Base-by-base conservation (phyloP, 441 rosid genomes). In the Syzygium malaccense region DNA sequence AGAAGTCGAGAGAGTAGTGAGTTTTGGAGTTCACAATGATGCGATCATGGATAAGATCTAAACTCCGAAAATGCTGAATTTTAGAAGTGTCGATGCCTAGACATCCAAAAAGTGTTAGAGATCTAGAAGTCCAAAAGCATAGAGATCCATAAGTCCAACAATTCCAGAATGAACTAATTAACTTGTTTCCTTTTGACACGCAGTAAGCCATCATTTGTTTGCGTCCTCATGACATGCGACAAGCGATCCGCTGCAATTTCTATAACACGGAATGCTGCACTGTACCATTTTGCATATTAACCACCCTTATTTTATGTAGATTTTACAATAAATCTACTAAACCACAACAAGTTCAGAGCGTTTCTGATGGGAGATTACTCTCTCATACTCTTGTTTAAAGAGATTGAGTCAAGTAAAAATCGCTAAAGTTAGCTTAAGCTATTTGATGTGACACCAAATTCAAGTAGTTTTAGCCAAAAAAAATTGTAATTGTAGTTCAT, bases 181-280 rank as follows among this genome's bases (percentile, higher is more conserved):
- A 30, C 23, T 37, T 0, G 1, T 30, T 23, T 41, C 23, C 75
- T 64, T 75, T 37, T 11, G 51, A 37, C n/a, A 5, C 1, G 17
- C 15, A 5, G 25, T 37, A 33, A 37, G 48, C 26, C 26, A 1
- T 6, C 5, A 41, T 75, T 23, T 25, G 15, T 37, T 17, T 3
- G 7, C 15, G 0, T 37, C 49, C 49, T 71, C 26, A 1, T 6
- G 3, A 37, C n/a, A 1, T 15, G 3, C 0, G 28, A 25, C 28
- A 37, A 37, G 17, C 0, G 15, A 71, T 37, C 80, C 8, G 8
- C 0, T 20, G 8, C 9, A 37, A 71, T 20, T 20, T 37, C 80
- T 26, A 14, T 20, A 71, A 71, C 80, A 5, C 20, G 13, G 49
- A 37, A 71, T 20, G 83, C 15, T 0, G 13, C 51, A 23, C 6